Evolutionary conservation across 2,329 filamentous ascomycete genomes (phyloP).

Genomic region (Alternaria panax): DNA sequence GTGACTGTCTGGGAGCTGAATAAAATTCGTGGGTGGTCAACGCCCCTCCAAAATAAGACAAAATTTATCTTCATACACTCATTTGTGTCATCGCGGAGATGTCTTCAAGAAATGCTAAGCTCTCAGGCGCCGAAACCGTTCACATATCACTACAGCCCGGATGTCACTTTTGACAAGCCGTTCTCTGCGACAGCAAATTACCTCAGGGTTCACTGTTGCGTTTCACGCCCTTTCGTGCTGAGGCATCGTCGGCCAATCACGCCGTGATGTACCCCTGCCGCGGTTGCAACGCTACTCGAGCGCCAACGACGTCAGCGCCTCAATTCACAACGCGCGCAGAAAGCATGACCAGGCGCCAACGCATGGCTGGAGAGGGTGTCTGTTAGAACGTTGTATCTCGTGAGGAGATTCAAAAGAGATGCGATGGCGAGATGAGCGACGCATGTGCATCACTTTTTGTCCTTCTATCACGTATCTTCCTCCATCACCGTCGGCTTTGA

Average conservation of each 20-base stretch:
- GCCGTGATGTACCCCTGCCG: slow-evolving; percentile 14
- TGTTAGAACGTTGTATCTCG: not conserved
- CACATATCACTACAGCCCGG: not conserved
- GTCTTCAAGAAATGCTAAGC: not conserved
- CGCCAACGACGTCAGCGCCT: slow-evolving; percentile 41
- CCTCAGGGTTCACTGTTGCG: slow-evolving; percentile 2
- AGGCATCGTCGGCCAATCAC: slow-evolving; percentile 36
- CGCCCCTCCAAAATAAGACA: not conserved
- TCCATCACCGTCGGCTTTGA: slow-evolving; percentile 21
- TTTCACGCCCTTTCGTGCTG: slow-evolving; percentile 9
- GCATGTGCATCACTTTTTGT: not conserved
- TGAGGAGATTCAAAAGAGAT: slow-evolving; percentile 12
- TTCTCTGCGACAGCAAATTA: not conserved
- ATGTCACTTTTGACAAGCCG: not conserved
- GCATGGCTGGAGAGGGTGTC: slow-evolving; percentile 3
- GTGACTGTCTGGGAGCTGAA: not conserved
- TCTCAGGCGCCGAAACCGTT: not conserved
- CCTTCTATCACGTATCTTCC: not conserved
- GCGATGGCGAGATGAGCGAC: not conserved
- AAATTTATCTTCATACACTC: not conserved
- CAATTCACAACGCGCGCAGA: slow-evolving; percentile 9
- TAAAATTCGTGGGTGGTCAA: not conserved
- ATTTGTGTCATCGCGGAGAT: not conserved
- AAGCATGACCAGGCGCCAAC: slow-evolving; percentile 19
- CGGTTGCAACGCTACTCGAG: slow-evolving; percentile 16